These are phyloP conservation scores for Camillea tinctor DNA, from an alignment of 2,329 filamentous ascomycete genomes.

Conservation along the genomic window DNA sequence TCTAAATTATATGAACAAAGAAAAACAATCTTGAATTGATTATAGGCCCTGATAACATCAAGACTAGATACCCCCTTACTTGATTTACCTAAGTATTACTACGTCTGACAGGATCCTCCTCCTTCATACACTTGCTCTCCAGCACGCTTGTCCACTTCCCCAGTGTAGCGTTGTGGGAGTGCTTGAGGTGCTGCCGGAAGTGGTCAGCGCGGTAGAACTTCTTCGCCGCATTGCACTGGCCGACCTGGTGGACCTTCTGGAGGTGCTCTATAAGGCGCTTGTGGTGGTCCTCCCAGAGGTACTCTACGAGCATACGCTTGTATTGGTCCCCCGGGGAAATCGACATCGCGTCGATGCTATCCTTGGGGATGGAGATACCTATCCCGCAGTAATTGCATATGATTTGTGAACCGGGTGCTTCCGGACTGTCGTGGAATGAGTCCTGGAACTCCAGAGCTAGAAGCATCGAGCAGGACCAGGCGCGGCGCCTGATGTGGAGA, in stretches of 20 bases:
- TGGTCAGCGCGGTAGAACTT: slow-evolving; percentile 20
- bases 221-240: slow-evolving; percentile 17
- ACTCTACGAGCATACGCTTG: slow-evolving; percentile 3
- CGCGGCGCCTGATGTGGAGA: slow-evolving; percentile 16
- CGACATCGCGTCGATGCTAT: slow-evolving; percentile 1
- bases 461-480: slow-evolving; percentile 17
- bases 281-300: slow-evolving; percentile 14
- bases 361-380: neutral
- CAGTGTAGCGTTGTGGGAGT: slow-evolving; percentile 9
- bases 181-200: slow-evolving; percentile 23
- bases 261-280: too few relatives aligned
- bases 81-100: neutral
- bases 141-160: slow-evolving; percentile 16
- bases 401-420: slow-evolving; percentile 9
- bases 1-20: too few relatives aligned
- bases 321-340: slow-evolving; percentile 5
- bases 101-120: neutral
- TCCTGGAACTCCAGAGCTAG: slow-evolving; percentile 1
- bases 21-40: neutral
- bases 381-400: slow-evolving; percentile 18
- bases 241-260: slow-evolving; percentile 12
- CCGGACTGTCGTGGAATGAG: slow-evolving; percentile 17
- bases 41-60: neutral
- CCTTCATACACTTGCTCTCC: slow-evolving; percentile 11
- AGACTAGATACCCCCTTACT: too few relatives aligned